Base-by-base conservation (phyloP, 495 filamentous ascomycete genomes). In the Tuber microsphaerosporum region DNA sequence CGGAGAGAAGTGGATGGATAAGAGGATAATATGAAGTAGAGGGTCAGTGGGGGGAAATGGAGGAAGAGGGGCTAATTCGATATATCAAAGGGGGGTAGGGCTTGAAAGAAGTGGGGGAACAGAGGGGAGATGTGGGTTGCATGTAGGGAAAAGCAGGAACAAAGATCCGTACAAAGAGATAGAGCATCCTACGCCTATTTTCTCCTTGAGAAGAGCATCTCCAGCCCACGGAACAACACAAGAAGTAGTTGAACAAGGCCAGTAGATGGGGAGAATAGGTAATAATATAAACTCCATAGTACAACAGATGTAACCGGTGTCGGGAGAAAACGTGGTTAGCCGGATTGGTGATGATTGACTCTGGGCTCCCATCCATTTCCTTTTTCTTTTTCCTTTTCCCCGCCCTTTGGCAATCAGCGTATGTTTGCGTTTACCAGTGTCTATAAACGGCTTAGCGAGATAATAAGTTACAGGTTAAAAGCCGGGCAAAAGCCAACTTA, bases 371-470 rank as follows among this genome's bases (percentile, higher is more conserved):
- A 5, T 31, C 12, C 14, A 12, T 17, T 51, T 42, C 44, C 69
- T 65, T 65, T 71, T 43, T 51, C 73, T 41, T n/a, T 46, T 42
- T 45, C 46, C 42, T 26, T 10, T 56, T 26, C n/a, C 37, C n/a
- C 2, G n/a, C 10, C 10, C 56, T 16, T 65, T 31, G 26, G 26
- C 56, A n/a, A 42, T 42, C 74, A 10, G 8, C 34, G 34, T 10
- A 43, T 70, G 75, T 76, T 73, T 44, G 69, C 43, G 41, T 70
- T 72, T 12, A 26, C 7, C 46, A 1, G 19, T 22, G 7, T 7
- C 74, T 42, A 61, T 20, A 77, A 65, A 37, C 71, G 76, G 76
- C 75, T 31, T 65, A 73, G 75, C 56, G n/a, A 72, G 46, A 51
- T 51, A n/a, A 51, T 8, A 22, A 22, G 22, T 1, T 1, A 41